phyloP scores from a whole-genome alignment of 495 filamentous ascomycete species.

The Platismatia glauca region DNA sequence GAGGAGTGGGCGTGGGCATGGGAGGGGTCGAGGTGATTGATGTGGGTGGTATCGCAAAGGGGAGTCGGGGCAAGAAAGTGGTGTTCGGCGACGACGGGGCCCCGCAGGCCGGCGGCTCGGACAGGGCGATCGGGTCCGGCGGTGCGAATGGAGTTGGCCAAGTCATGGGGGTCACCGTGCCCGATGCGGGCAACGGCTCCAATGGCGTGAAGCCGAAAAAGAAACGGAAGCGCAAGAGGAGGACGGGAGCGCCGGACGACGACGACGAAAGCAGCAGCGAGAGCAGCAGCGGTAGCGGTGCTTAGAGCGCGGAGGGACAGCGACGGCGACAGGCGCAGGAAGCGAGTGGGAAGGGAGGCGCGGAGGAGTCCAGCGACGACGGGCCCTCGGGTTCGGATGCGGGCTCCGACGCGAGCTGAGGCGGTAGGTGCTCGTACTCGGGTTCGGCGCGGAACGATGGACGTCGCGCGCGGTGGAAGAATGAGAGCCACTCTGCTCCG shows the following conservation, averaged over 20 bases:
- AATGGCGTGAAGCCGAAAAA: slow-evolving; percentile 45
- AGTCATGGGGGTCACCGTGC: neutral
- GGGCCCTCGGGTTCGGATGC: slow-evolving; percentile 5
- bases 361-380: neutral
- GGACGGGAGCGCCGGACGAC: slow-evolving; percentile 33
- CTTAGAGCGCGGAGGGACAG: neutral
- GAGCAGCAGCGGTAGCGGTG: slow-evolving; percentile 25
- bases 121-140: neutral
- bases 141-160: neutral
- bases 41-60: slow-evolving; percentile 22
- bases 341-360: neutral
- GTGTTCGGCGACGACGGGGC: slow-evolving; percentile 13
- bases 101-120: neutral
- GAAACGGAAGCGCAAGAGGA: slow-evolving; percentile 42
- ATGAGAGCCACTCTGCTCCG: neutral
- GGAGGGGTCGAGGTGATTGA: slow-evolving; percentile 25
- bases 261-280: slow-evolving; percentile 29
- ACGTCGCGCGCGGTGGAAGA: neutral
- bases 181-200: neutral
- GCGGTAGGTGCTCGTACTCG: neutral
- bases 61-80: slow-evolving; percentile 19
- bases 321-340: neutral
- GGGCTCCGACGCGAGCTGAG: neutral
- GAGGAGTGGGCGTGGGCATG: slow-evolving; percentile 2
- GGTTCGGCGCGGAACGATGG: neutral